These are phyloP conservation scores for Penicillium sp. DNA, from an alignment of 2,329 filamentous ascomycete species.

Conservation along the genomic window DNA sequence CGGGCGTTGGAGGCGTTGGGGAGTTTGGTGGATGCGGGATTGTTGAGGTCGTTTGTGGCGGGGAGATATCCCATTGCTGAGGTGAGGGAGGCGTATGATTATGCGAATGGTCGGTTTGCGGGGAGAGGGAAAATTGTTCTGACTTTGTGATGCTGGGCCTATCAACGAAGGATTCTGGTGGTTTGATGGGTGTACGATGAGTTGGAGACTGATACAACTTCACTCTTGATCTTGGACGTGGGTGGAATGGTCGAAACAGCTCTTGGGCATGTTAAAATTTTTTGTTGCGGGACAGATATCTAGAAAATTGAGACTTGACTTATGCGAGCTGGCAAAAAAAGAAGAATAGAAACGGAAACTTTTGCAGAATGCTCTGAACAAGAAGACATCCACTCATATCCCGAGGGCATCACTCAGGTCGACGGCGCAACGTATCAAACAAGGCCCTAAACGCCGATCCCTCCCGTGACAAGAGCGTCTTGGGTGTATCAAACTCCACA, in stretches of 20 bases:
- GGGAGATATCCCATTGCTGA: slow-evolving; percentile 18
- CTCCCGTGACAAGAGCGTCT: slow-evolving; percentile 17
- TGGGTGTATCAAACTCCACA: slow-evolving; percentile 28
- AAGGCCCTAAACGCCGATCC: slow-evolving; percentile 23
- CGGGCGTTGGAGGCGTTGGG: slow-evolving; percentile 17
- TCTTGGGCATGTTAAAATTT: no score
- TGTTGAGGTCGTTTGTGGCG: slow-evolving; percentile 24
- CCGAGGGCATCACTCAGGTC: not conserved
- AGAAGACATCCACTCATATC: not conserved
- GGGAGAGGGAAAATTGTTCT: slow-evolving; percentile 30
- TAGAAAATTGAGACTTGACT: no score
- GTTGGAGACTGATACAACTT: no score
- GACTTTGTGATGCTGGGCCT: slow-evolving; percentile 5
- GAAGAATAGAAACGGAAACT: not conserved
- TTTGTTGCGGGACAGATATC: no score
- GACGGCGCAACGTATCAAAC: slow-evolving; percentile 12
- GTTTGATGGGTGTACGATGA: no score
- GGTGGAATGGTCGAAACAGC: no score
- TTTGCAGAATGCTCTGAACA: not conserved
- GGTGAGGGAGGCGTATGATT: slow-evolving; percentile 25
- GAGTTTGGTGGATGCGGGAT: slow-evolving; percentile 15
- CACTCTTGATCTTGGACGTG: no score
- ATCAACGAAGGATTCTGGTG: not conserved
- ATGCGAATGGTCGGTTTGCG: slow-evolving; percentile 16
- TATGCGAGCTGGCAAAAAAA: not conserved